These are phyloP conservation scores for Adenanthera pavonina DNA, from an alignment of 306 rosid genomes.

Conservation along the genomic window DNA sequence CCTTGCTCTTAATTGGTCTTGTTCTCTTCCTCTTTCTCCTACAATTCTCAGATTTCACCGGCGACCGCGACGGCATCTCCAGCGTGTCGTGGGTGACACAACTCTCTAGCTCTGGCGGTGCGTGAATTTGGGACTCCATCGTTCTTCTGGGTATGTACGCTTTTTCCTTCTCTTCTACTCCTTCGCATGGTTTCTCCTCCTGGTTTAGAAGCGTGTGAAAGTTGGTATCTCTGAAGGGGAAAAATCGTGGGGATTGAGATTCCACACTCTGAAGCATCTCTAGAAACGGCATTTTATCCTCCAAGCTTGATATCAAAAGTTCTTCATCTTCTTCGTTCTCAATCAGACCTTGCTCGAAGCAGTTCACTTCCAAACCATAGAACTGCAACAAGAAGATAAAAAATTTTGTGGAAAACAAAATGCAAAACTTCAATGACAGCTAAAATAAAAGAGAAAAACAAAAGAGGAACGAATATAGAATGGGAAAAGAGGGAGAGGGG, in stretches of 20 bases:
- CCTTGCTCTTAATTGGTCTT: slow-evolving; percentile 77
- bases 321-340: slow-evolving; percentile 50
- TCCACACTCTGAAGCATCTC: slow-evolving; percentile 86
- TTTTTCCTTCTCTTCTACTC: neutral
- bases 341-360: slow-evolving; percentile 54
- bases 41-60: slow-evolving; percentile 65
- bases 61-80: slow-evolving; percentile 51
- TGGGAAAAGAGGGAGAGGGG: slow-evolving; percentile 38
- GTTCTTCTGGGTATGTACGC: slow-evolving; percentile 23
- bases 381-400: slow-evolving; percentile 52
- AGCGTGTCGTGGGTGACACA: slow-evolving; percentile 59
- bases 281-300: slow-evolving; percentile 77
- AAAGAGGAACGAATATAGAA: slow-evolving; percentile 47
- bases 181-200: slow-evolving; percentile 65
- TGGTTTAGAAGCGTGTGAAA: slow-evolving; percentile 73
- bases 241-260: slow-evolving; percentile 56
- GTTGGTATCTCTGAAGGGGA: slow-evolving; percentile 65
- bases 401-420: neutral
- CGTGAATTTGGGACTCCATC: slow-evolving; percentile 53
- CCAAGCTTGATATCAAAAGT: slow-evolving; percentile 51
- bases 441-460: slow-evolving; percentile 13
- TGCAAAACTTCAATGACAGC: slow-evolving; percentile 23
- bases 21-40: slow-evolving; percentile 83
- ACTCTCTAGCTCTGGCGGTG: slow-evolving; percentile 63
- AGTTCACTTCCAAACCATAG: slow-evolving; percentile 60